A percentile compares a stretch with the other conserved stretches of the same genome.
Conservation (phyloP, 495 filamentous ascomycete species). For the Filosporella fistucella region DNA sequence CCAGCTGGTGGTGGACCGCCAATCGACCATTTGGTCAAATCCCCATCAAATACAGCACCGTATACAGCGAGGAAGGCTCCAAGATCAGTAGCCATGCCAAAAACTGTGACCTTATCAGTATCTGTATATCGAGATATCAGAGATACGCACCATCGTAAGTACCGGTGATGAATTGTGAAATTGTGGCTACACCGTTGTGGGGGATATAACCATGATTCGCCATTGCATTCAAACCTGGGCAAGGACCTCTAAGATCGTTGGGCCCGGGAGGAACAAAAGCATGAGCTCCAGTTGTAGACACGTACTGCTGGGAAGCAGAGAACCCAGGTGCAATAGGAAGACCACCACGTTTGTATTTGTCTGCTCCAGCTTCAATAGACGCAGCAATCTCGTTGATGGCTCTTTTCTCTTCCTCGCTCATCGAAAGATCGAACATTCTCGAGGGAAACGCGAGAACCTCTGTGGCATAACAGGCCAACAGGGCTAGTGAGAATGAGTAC, state of each 20-base stretch:
- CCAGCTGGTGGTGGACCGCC: constrained; percentile 13
- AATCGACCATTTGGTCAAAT: constrained; percentile 21
- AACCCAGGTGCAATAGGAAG: constrained; percentile 10
- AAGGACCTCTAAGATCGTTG: constrained; percentile 42
- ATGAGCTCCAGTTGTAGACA: constrained; percentile 30
- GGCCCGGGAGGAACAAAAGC: constrained; percentile 32
- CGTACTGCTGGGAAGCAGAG: constrained; percentile 17
- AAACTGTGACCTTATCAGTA: constrained; percentile 24
- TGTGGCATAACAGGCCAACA: neutral
- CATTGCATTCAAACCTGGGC: constrained; percentile 42
- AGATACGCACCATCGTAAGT: constrained; percentile 9
- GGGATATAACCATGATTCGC: constrained; percentile 52
- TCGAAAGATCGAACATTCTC: constrained; percentile 8
- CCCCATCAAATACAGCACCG: constrained; percentile 30
- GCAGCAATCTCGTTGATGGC: constrained; percentile 3
- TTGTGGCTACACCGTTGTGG: constrained; percentile 41
- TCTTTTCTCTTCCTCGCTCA: constrained; percentile 10
- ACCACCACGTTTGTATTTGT: neutral
- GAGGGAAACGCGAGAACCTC: constrained; percentile 7
- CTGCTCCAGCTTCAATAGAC: constrained; percentile 7
- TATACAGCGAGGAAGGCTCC: constrained; percentile 29
- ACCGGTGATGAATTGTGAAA: constrained; percentile 30
- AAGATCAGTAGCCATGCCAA: constrained; percentile 35
- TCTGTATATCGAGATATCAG: neutral
- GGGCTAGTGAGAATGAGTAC: neutral